Conservation (phyloP, 2,329 filamentous ascomycete genomes). For the Triangularia setosa region DNA sequence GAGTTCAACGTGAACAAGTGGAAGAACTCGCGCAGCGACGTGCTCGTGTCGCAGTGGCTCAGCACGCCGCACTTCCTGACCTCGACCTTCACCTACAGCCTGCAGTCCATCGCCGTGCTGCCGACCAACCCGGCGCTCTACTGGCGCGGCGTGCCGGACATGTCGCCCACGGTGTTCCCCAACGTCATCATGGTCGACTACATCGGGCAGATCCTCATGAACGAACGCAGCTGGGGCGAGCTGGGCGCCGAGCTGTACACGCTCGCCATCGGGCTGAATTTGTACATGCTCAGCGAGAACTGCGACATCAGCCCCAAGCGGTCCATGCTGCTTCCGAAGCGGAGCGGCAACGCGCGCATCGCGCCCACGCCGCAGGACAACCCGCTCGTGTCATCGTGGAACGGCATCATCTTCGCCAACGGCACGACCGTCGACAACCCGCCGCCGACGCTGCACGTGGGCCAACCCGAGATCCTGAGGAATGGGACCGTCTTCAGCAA, state of each 20-base stretch:
- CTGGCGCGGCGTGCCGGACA: constrained; percentile 25
- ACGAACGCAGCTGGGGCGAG: not conserved
- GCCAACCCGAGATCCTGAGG: constrained; percentile 11
- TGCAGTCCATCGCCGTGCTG: constrained; percentile 28
- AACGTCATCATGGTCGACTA: constrained; percentile 21
- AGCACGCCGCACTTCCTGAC: constrained; percentile 24
- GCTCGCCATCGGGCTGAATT: constrained; percentile 17
- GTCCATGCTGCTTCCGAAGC: not conserved
- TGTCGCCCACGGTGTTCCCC: constrained; percentile 16
- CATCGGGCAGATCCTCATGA: constrained; percentile 10
- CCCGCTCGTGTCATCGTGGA: too few relatives aligned
- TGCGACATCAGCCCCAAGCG: constrained; percentile 8
- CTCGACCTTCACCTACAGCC: constrained; percentile 9
- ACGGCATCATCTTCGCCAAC: constrained; percentile 32
- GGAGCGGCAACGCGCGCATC: too few relatives aligned
- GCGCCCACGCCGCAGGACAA: too few relatives aligned
- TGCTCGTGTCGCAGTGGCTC: constrained; percentile 30
- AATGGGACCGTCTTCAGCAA: constrained; percentile 23
- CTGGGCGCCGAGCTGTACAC: constrained; percentile 5
- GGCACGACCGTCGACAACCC: constrained; percentile 28
- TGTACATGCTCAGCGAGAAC: constrained; percentile 21
- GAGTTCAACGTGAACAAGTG: constrained; percentile 17
- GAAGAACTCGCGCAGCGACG: constrained; percentile 11
- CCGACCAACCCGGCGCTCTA: constrained; percentile 32
- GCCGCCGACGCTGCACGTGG: constrained; percentile 16